These are phyloP conservation scores for Pyronema domesticum DNA, from an alignment of 495 filamentous ascomycete genomes.

Conservation along the genomic window DNA sequence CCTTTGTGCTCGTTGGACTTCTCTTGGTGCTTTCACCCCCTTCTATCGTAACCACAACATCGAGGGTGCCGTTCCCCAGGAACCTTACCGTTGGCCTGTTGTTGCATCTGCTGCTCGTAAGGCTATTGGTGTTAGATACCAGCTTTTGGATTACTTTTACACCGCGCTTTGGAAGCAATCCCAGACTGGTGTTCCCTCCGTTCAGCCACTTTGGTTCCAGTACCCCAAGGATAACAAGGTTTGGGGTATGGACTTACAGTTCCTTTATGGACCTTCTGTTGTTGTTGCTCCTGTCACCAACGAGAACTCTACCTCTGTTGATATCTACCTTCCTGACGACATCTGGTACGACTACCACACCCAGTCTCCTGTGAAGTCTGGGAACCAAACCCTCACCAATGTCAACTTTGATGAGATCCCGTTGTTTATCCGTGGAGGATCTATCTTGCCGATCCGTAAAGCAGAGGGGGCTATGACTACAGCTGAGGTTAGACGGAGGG, in stretches of 20 bases:
- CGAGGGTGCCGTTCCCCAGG: constrained; percentile 38
- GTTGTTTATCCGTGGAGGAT: constrained; percentile 52
- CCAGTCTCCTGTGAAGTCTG: constrained; percentile 35
- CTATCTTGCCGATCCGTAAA: constrained; percentile 46
- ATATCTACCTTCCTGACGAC: constrained; percentile 57
- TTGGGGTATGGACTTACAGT: constrained; percentile 45
- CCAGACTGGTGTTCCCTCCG: constrained; percentile 44
- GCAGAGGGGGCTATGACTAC: constrained; percentile 51
- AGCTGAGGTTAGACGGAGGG: constrained; percentile 41
- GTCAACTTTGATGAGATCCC: constrained; percentile 50
- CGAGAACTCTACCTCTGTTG: constrained; percentile 42
- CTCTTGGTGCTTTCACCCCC: constrained; percentile 59
- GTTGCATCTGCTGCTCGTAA: constrained; percentile 50
- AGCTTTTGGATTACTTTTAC: constrained; percentile 67
- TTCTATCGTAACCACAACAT: constrained; percentile 72
- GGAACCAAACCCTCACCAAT: constrained; percentile 33
- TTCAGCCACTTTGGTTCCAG: constrained; percentile 50
- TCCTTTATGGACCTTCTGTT: constrained; percentile 53
- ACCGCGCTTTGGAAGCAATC: constrained; percentile 50
- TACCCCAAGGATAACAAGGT: constrained; percentile 54
- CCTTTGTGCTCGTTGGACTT: constrained; percentile 70
- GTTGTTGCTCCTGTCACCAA: constrained; percentile 56
- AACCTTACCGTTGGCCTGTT: constrained; percentile 57
- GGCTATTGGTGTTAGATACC: constrained; percentile 59
- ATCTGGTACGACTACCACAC: constrained; percentile 67